Percentiles rank a stretch among this genome's conserved stretches.
Evolutionary conservation across 2,329 filamentous ascomycete genomes (phyloP).

Genomic region (Cladosporium sp.): DNA sequence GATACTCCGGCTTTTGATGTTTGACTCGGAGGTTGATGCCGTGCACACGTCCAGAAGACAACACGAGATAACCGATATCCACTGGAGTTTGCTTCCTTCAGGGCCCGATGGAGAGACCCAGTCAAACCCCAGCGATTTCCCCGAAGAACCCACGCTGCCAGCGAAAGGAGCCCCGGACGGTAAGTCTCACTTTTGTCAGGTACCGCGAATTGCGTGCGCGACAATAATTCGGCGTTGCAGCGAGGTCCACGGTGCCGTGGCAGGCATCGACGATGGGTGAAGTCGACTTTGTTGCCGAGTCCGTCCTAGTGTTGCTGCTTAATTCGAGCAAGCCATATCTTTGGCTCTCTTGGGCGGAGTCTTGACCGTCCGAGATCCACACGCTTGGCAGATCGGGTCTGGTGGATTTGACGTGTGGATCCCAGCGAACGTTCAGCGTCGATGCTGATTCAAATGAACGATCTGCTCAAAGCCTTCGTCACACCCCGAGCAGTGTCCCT

Average conservation of each 20-base stretch:
- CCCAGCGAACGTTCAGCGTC: slow-evolving; percentile 4
- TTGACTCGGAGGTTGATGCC: not conserved
- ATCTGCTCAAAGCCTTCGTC: slow-evolving; percentile 10
- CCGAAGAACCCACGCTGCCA: slow-evolving; percentile 1
- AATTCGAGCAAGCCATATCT: slow-evolving; percentile 10
- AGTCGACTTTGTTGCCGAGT: slow-evolving; percentile 4
- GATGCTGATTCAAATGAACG: slow-evolving; percentile 6
- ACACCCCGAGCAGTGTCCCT: not conserved
- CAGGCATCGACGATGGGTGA: slow-evolving; percentile 5
- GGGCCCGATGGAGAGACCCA: not conserved
- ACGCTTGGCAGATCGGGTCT: slow-evolving; percentile 5
- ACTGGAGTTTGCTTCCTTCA: not conserved
- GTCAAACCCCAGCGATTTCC: not conserved
- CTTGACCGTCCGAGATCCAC: not conserved
- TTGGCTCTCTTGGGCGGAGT: slow-evolving; percentile 8
- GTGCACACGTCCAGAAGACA: not conserved
- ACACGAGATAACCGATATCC: not conserved
- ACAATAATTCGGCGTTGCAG: not conserved
- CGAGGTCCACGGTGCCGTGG: not conserved
- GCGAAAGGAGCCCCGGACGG: slow-evolving; percentile 4
- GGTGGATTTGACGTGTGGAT: not conserved
- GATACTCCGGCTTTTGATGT: not conserved
- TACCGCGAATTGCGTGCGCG: not conserved
- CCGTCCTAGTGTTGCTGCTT: slow-evolving; percentile 6
- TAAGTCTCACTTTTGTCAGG: not conserved